These are phyloP conservation scores for Suhomyces sp. DNA, from an alignment of 805 yeast genomes.

Conservation along the genomic window DNA sequence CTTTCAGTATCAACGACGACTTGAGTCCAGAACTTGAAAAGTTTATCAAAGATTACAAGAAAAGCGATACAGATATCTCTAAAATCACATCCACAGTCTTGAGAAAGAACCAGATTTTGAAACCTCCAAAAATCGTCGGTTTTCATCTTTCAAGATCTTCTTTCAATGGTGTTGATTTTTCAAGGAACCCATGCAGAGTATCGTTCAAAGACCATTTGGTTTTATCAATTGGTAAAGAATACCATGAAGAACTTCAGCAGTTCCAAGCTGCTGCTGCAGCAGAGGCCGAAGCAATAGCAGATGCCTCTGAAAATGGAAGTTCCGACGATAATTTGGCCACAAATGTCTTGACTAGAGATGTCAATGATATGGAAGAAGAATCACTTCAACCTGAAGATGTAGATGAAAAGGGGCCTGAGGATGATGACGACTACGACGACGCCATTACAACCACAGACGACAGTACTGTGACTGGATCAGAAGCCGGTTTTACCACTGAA, in stretches of 20 bases:
- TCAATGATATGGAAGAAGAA: constrained; percentile 29
- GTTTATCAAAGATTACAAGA: constrained; percentile 47
- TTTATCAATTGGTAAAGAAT: constrained; percentile 47
- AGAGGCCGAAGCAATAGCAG: constrained; percentile 13
- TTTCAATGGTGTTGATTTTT: constrained; percentile 61
- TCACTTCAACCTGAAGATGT: constrained; percentile 38
- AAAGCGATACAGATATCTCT: constrained; percentile 42
- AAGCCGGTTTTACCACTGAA: constrained; percentile 10
- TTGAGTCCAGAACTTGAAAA: constrained; percentile 48
- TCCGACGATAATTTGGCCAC: constrained; percentile 3
- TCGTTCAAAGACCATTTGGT: constrained; percentile 54
- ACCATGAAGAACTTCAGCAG: constrained; percentile 33
- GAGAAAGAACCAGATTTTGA: constrained; percentile 57
- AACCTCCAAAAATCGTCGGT: constrained; percentile 68
- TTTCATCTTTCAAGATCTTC: constrained; percentile 87
- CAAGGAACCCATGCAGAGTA: constrained; percentile 75
- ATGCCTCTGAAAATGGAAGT: constrained; percentile 16
- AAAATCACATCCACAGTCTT: constrained; percentile 61
- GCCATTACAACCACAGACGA: constrained; percentile 13
- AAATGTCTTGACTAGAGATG: constrained; percentile 22
- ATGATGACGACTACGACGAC: constrained; percentile 22
- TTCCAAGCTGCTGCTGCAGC: constrained; percentile 25
- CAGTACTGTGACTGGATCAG: constrained; percentile 6
- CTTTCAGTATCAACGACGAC: constrained; percentile 61
- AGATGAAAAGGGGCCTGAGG: constrained; percentile 33